Percentiles rank a stretch among this genome's conserved stretches.
These are phyloP conservation scores for Lasiosphaeriaceae sp. DNA, from an alignment of 495 filamentous ascomycete species.

Conservation along the genomic window DNA sequence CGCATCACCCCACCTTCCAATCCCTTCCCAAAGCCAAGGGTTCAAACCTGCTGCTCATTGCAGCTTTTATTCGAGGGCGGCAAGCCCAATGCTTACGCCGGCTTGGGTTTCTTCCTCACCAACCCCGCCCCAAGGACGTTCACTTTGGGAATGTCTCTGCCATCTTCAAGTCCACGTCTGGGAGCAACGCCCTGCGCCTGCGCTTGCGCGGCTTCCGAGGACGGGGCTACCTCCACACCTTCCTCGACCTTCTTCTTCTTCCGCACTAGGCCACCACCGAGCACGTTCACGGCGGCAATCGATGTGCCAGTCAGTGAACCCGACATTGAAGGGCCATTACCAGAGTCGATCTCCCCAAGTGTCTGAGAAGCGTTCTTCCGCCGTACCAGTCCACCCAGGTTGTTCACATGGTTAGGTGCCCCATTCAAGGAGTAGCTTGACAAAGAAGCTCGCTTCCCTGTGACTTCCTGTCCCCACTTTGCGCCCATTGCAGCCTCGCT, in stretches of 20 bases:
- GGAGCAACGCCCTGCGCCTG: neutral
- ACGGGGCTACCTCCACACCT: neutral
- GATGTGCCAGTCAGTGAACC: neutral
- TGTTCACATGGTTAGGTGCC: slow-evolving; percentile 23
- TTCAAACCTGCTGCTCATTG: too few species aligned
- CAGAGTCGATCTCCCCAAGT: too few species aligned
- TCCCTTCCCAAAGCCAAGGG: neutral
- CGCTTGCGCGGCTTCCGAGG: neutral
- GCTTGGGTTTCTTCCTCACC: slow-evolving; percentile 66
- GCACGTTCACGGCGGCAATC: slow-evolving; percentile 18
- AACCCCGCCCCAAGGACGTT: slow-evolving; percentile 57
- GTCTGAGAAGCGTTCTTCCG: slow-evolving; percentile 27
- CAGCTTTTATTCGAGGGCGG: neutral
- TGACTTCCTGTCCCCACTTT: slow-evolving; percentile 46
- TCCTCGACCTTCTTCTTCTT: slow-evolving; percentile 17
- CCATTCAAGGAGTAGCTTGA: neutral
- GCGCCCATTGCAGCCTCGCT: slow-evolving; percentile 40
- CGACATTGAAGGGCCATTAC: neutral
- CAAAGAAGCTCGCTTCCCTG: slow-evolving; percentile 28
- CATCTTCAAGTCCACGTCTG: neutral
- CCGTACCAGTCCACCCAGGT: slow-evolving; percentile 35
- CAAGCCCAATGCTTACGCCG: slow-evolving; percentile 1
- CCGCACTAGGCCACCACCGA: slow-evolving; percentile 22
- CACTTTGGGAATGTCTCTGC: slow-evolving; percentile 32
- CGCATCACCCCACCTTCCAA: too few species aligned